These are phyloP conservation scores for Coemansia sp. DNA, from an alignment of 192 early-diverging fungal species.

Conservation along the genomic window DNA sequence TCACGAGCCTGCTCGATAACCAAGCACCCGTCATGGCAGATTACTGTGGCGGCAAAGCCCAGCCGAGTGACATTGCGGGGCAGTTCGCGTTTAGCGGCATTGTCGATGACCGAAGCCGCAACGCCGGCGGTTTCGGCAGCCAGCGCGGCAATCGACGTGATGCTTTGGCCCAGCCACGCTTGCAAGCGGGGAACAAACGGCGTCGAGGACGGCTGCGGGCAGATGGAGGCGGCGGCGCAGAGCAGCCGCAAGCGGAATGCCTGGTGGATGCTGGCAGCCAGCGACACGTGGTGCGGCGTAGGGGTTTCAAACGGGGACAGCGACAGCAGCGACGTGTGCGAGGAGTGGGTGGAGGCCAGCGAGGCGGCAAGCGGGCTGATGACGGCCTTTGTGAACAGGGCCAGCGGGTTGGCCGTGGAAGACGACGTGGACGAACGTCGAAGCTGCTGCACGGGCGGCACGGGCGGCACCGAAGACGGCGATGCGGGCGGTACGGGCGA, in stretches of 20 bases:
- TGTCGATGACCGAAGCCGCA: constrained; percentile 26
- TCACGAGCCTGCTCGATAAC: background rate
- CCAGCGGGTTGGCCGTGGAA: background rate
- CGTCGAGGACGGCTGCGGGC: background rate
- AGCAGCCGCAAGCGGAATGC: constrained; percentile 17
- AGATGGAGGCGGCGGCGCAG: background rate
- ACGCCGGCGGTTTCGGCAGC: background rate
- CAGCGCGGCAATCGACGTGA: background rate
- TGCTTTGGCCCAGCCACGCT: constrained; percentile 18
- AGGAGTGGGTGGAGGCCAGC: background rate
- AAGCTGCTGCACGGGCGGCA: background rate
- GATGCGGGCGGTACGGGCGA: background rate
- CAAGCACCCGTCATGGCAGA: constrained; percentile 28
- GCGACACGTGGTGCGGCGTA: constrained; percentile 7
- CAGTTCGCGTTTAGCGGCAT: constrained; percentile 22
- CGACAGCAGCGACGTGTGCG: constrained; percentile 11
- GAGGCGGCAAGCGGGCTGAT: background rate
- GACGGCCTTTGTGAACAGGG: background rate
- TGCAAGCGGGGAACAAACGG: constrained; percentile 14
- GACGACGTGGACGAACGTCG: constrained; percentile 10
- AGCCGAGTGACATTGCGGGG: constrained; percentile 17
- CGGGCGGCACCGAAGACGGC: background rate
- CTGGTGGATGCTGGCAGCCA: constrained; percentile 33
- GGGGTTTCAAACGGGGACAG: constrained; percentile 24
- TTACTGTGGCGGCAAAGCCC: constrained; percentile 21